These are phyloP conservation scores for Fusarium illudens DNA, from an alignment of 2,329 filamentous ascomycete species.

Conservation along the genomic window DNA sequence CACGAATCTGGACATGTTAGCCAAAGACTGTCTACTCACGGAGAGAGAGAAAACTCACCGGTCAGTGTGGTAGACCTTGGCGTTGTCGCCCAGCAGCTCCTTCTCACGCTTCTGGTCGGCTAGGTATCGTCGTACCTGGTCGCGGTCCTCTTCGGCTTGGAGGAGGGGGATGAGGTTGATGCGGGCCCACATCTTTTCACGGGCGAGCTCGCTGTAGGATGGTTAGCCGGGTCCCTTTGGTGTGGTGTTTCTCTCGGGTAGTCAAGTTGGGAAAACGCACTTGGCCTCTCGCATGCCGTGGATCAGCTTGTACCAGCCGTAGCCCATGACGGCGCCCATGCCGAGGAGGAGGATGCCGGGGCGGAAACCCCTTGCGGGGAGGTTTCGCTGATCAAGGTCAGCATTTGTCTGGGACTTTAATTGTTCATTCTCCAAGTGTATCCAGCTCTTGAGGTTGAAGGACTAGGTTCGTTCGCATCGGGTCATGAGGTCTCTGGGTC, in stretches of 20 bases:
- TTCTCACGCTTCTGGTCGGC: constrained; percentile 92
- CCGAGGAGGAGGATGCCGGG: constrained; percentile 81
- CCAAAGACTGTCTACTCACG: background rate
- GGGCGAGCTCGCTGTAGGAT: constrained; percentile 81
- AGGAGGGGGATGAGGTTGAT: constrained; percentile 94
- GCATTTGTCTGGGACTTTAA: background rate
- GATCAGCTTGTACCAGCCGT: constrained; percentile 88
- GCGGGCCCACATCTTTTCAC: constrained; percentile 98
- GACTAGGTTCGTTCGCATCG: background rate
- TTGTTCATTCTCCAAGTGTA: background rate
- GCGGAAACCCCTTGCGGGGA: constrained; percentile 89
- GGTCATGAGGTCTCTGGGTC: background rate
- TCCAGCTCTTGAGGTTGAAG: background rate
- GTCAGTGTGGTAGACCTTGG: constrained; percentile 87
- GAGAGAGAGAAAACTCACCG: constrained; percentile 64
- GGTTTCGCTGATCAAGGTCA: constrained; percentile 74
- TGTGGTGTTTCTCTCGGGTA: background rate
- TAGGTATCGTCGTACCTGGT: constrained; percentile 85
- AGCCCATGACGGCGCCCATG: constrained; percentile 81
- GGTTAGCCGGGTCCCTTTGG: constrained; percentile 14
- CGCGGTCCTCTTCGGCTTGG: constrained; percentile 95
- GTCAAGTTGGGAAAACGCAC: constrained; percentile 61
- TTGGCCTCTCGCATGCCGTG: constrained; percentile 89
- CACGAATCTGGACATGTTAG: constrained; percentile 68
- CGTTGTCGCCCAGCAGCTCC: constrained; percentile 84